Evolutionary conservation across 176 grass and related monocot genomes (phyloP).

Genomic region (Musa acuminata): DNA sequence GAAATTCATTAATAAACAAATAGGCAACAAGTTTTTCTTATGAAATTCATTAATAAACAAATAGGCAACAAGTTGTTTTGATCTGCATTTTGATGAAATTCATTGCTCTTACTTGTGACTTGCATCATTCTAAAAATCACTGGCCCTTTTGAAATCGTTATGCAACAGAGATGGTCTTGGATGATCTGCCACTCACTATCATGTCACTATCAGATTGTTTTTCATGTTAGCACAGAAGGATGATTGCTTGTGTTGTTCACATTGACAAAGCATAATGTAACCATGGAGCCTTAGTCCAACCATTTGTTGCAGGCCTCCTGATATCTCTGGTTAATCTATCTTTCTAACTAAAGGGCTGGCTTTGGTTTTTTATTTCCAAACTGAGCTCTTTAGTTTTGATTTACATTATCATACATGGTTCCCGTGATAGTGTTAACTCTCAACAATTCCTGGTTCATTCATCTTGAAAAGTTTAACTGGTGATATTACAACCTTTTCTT

Average conservation of each 20-base stretch:
- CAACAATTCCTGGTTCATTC: too few species aligned
- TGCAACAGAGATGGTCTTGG: not conserved
- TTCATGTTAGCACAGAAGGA: not conserved
- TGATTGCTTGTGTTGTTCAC: too few species aligned
- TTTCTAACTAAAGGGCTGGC: too few species aligned
- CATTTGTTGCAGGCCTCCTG: not conserved
- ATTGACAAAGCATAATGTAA: not conserved
- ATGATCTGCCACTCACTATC: not conserved
- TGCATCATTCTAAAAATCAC: not conserved
- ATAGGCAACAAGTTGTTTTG: not conserved
- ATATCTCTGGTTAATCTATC: not conserved
- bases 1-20: not conserved
- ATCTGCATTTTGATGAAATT: not conserved
- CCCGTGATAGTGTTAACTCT: too few species aligned
- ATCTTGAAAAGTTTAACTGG: too few species aligned
- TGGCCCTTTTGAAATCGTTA: not conserved
- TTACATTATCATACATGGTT: too few species aligned
- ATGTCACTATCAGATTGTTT: not conserved
- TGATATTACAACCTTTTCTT: too few species aligned
- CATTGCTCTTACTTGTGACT: not conserved
- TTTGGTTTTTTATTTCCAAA: too few species aligned
- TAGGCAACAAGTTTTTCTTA: too few species aligned
- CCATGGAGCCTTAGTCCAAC: not conserved
- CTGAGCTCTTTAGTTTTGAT: too few species aligned
- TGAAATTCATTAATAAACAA: not conserved